Evolutionary conservation across 192 early-diverging fungal species (phyloP).

Genomic region (Mortierella hygrophila): DNA sequence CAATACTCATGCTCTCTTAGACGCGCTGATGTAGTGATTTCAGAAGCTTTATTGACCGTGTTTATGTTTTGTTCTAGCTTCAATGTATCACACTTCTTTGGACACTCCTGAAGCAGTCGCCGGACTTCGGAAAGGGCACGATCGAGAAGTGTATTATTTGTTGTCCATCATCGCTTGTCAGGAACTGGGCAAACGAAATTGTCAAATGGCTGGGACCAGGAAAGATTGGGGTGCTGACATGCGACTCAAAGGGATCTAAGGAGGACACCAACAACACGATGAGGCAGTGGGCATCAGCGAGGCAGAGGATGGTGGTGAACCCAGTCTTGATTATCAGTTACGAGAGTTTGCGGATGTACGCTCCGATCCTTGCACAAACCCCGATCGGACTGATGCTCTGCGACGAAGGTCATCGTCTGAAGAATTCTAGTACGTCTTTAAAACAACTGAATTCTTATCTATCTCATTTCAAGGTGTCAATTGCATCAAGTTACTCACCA

Average conservation of each 20-base stretch:
- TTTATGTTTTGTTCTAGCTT: slow-evolving; percentile 52
- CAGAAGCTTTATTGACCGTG: not conserved
- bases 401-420: slow-evolving; percentile 97
- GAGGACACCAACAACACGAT: slow-evolving; percentile 86
- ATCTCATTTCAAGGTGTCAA: not conserved
- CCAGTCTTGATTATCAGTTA: slow-evolving; percentile 98
- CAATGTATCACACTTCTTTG: slow-evolving; percentile 97
- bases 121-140: slow-evolving; percentile 86
- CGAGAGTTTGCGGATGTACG: slow-evolving; percentile 91
- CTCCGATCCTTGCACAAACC: slow-evolving; percentile 77
- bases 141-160: slow-evolving; percentile 98
- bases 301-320: slow-evolving; percentile 88
- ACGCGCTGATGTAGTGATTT: not conserved
- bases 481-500: not conserved
- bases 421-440: slow-evolving; percentile 76
- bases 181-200: slow-evolving; percentile 98
- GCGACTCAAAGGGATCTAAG: slow-evolving; percentile 91
- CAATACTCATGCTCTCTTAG: not conserved
- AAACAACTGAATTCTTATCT: not conserved
- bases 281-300: slow-evolving; percentile 82
- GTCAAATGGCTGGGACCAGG: slow-evolving; percentile 93
- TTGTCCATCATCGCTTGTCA: slow-evolving; percentile 95
- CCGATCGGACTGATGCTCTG: slow-evolving; percentile 95
- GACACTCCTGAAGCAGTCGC: slow-evolving; percentile 96
- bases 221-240: slow-evolving; percentile 86